phyloP scores from a whole-genome alignment of 225 moss, liverwort and hornwort species.

The Anthoceros angustus region DNA sequence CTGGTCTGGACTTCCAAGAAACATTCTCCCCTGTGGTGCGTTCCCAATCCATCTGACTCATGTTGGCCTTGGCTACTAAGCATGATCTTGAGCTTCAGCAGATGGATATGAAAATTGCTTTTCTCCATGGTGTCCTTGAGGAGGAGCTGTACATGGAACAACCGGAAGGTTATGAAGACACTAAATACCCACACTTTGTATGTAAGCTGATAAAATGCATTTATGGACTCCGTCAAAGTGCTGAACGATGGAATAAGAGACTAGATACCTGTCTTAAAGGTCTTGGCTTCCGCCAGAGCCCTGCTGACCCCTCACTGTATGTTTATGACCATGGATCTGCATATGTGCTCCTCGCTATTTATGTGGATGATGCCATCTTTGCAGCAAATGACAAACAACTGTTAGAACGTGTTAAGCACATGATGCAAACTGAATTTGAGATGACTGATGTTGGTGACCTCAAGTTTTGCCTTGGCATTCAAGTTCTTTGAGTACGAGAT shows the following conservation, averaged over 20 bases:
- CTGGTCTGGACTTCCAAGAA: too few relatives aligned
- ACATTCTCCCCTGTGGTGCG: too few relatives aligned
- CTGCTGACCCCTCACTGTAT: not conserved
- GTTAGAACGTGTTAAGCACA: too few relatives aligned
- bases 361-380: not conserved
- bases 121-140: not conserved
- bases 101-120: not conserved
- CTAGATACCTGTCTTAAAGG: not conserved
- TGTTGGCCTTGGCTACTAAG: too few relatives aligned
- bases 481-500: too few relatives aligned
- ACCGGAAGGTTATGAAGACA: not conserved
- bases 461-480: too few relatives aligned
- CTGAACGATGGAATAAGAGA: not conserved
- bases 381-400: too few relatives aligned
- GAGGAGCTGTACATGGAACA: slow-evolving; percentile 4
- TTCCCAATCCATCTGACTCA: too few relatives aligned
- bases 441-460: too few relatives aligned
- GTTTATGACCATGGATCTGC: too few relatives aligned
- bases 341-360: not conserved
- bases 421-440: too few relatives aligned
- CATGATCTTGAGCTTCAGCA: too few relatives aligned
- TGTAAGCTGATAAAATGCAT: not conserved
- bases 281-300: not conserved
- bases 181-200: not conserved
- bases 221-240: not conserved